phyloP scores from a whole-genome alignment of 2,329 filamentous ascomycete genomes.

The Claviceps quebecensis region DNA sequence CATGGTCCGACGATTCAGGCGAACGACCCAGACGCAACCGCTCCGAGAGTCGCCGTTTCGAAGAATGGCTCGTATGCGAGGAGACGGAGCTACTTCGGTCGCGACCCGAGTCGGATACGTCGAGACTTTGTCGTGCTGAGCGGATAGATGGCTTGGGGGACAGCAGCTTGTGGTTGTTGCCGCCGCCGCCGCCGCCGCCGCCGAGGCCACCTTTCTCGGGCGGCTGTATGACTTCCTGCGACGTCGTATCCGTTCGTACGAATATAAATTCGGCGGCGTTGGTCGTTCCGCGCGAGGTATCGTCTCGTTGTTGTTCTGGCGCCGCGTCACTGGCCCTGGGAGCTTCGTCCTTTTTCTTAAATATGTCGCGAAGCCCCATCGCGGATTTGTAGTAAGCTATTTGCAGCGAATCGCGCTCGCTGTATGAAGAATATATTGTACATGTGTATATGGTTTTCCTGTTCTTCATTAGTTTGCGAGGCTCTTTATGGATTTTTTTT shows the following conservation, averaged over 20 bases:
- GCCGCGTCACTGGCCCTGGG: conserved; percentile 17
- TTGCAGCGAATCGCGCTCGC: background rate
- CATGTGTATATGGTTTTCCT: too few relatives aligned
- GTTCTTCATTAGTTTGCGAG: too few relatives aligned
- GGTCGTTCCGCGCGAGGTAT: conserved; percentile 21
- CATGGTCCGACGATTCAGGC: conserved; percentile 51
- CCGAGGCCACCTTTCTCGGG: conserved; percentile 24
- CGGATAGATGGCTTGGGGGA: conserved; percentile 15
- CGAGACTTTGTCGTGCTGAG: conserved; percentile 26
- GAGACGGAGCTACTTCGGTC: conserved; percentile 35
- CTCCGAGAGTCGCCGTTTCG: conserved; percentile 46
- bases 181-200: conserved; percentile 4
- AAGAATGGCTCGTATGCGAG: conserved; percentile 24
- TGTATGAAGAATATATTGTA: too few relatives aligned
- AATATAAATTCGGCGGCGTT: conserved; percentile 47
- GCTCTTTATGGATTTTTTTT: too few relatives aligned
- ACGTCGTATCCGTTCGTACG: conserved; percentile 68
- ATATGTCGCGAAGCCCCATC: conserved; percentile 39
- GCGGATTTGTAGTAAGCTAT: conserved; percentile 1
- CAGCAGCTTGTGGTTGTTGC: conserved; percentile 18
- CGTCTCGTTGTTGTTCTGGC: conserved; percentile 23
- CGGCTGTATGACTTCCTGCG: conserved; percentile 64
- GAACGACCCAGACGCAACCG: conserved; percentile 52
- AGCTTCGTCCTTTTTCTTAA: conserved; percentile 37
- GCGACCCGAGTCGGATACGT: conserved; percentile 30